Percentiles rank a stretch among this genome's conserved stretches.
Conservation (phyloP, 805 yeast species). For the Candida rishiriensis region DNA sequence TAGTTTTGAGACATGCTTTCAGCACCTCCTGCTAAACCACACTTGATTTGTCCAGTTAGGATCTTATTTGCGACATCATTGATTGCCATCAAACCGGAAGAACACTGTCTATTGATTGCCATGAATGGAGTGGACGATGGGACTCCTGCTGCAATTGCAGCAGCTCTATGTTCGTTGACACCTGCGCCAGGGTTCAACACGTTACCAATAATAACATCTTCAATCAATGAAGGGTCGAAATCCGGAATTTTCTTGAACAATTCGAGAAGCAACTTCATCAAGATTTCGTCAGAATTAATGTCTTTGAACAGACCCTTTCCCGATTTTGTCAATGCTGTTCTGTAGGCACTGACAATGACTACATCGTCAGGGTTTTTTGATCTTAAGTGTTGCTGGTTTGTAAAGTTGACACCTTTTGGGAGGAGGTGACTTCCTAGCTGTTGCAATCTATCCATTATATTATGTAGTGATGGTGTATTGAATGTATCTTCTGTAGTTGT, state of each 20-base stretch:
- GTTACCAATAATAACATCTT: slow-evolving; percentile 87
- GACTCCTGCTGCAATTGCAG: slow-evolving; percentile 84
- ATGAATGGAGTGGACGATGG: slow-evolving; percentile 75
- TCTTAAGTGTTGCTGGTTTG: slow-evolving; percentile 18
- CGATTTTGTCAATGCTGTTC: slow-evolving; percentile 87
- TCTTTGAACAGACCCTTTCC: slow-evolving; percentile 85
- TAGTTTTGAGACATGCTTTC: slow-evolving; percentile 92
- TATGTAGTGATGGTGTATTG: too few relatives aligned
- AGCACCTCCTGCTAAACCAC: slow-evolving; percentile 90
- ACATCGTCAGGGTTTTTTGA: slow-evolving; percentile 77
- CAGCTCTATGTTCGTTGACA: slow-evolving; percentile 92
- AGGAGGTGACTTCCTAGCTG: slow-evolving; percentile 32
- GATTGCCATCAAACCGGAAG: slow-evolving; percentile 88
- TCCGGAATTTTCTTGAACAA: slow-evolving; percentile 50
- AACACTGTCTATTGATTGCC: slow-evolving; percentile 91
- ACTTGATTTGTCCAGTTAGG: slow-evolving; percentile 77
- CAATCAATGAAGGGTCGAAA: slow-evolving; percentile 52
- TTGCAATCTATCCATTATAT: slow-evolving; percentile 32
- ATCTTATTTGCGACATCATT: slow-evolving; percentile 89
- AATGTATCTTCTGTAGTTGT: too few relatives aligned
- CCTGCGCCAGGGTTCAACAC: slow-evolving; percentile 93
- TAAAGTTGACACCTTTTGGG: slow-evolving; percentile 4
- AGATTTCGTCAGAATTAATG: slow-evolving; percentile 72
- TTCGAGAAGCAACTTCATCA: slow-evolving; percentile 59
- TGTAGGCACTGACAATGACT: slow-evolving; percentile 83